Percentiles rank a stretch among this genome's conserved stretches.
Evolutionary conservation across 768 basidiomycete genomes (phyloP).

Genomic region (Lentinula detonsa): DNA sequence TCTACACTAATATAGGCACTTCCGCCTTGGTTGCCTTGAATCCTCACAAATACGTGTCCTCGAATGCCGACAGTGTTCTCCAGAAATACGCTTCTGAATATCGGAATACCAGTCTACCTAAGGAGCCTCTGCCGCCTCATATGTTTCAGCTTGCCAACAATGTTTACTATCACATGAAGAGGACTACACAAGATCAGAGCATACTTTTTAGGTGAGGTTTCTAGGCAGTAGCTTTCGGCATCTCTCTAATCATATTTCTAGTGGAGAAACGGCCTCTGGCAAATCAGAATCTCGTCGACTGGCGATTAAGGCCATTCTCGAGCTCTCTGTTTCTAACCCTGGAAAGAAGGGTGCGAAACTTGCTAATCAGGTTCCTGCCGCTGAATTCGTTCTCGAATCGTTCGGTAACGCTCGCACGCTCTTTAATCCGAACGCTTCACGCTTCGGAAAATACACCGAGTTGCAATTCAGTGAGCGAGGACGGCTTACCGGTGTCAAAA

Average conservation of each 20-base stretch:
- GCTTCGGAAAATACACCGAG: conserved; percentile 97
- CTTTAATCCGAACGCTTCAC: conserved; percentile 92
- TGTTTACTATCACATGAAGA: conserved; percentile 93
- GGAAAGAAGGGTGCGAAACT: conserved; percentile 96
- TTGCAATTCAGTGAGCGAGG: conserved; percentile 94
- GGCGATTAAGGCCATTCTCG: conserved; percentile 89
- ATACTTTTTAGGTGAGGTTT: conserved; percentile 72
- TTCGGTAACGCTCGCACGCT: conserved; percentile 92
- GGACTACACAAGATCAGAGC: conserved; percentile 91
- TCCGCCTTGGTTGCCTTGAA: conserved; percentile 82
- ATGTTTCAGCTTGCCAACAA: conserved; percentile 89
- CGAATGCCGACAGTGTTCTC: conserved; percentile 78
- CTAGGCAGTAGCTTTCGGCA: background rate
- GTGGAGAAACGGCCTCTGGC: conserved; percentile 89
- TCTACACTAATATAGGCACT: conserved; percentile 72
- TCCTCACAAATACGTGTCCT: conserved; percentile 84
- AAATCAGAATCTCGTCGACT: conserved; percentile 89
- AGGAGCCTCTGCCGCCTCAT: conserved; percentile 68
- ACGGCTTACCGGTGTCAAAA: conserved; percentile 84
- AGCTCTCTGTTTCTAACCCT: conserved; percentile 79
- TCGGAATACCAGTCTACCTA: conserved; percentile 63
- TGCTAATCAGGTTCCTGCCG: conserved; percentile 78
- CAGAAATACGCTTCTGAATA: conserved; percentile 87
- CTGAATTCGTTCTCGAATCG: conserved; percentile 92
- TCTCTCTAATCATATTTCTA: conserved; percentile 22